Base-by-base conservation (phyloP, 495 filamentous ascomycete species). In the Aspergillus conjunctus region DNA sequence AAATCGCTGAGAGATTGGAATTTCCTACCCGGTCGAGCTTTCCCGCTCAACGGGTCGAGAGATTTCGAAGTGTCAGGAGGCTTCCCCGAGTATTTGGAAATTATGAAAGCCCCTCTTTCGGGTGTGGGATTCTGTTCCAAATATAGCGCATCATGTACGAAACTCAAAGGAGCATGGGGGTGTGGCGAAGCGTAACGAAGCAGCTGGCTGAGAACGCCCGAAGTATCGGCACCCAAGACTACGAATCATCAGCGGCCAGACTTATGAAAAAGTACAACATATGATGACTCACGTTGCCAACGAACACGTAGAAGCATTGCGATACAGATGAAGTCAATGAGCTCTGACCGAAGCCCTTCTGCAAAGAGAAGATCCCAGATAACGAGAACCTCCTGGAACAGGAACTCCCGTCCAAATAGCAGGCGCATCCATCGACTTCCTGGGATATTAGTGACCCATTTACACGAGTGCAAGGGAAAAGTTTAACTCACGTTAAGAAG, bases 321-420 rank as follows among this genome's bases (percentile, higher is more conserved):
- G 58, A 96, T 86, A 66, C 93, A 97, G 20, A 96, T 87, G 50
- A 92, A 81, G 64, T 97, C 91, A 59, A 98, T 84, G 30, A 98
- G 75, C 51, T 91, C 85, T 49, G 94, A 76, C n/a, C 81, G 79
- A 43, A 95, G 81, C 61, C 96, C 93, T 68, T 94, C 86, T 0
- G 94, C 91, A 69, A 99, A 96, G 4, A 99, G 76, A 4, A 85
- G 77, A 77, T 99, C 94, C 94, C 94, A 98, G 56, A 98, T 82
- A 43, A 82, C 71, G 6, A 99, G 81, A 50, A 92, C 78, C 65
- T 95, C 86, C 37, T 94, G 85, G 56, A 97, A 95, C 0, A 89
- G 84, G 60, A 98, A 97, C 76, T 98, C 94, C 53, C 94, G 84
- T 44, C 93, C 91, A 68, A 97, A 99, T 0, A 99, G 73, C 1